These are phyloP conservation scores for Cladosporium cucumerinum DNA, from an alignment of 2,329 filamentous ascomycete species.

Conservation along the genomic window DNA sequence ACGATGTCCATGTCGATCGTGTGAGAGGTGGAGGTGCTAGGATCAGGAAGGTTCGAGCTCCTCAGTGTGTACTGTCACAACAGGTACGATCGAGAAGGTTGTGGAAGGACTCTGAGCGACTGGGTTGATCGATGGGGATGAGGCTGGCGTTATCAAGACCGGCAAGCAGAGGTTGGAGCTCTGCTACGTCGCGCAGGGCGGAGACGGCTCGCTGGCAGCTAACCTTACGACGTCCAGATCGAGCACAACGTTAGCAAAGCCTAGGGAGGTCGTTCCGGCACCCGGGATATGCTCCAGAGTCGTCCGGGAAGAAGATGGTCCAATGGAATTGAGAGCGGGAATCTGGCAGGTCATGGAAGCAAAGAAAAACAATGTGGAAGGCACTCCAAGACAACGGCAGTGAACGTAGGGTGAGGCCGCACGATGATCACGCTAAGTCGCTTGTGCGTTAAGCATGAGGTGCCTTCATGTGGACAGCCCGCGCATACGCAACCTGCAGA, in stretches of 20 bases:
- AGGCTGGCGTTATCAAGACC: conserved; percentile 8
- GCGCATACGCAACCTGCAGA: conserved; percentile 17
- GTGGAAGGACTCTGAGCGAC: neutral
- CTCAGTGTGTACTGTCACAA: neutral
- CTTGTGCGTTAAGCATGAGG: conserved; percentile 10
- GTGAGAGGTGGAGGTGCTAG: neutral
- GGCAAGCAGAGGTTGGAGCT: conserved; percentile 3
- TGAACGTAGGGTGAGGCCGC: conserved; percentile 3
- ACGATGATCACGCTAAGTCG: conserved; percentile 2
- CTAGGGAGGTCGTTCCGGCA: conserved; percentile 4
- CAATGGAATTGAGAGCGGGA: neutral
- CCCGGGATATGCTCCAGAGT: conserved; percentile 11
- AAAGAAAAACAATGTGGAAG: conserved; percentile 11
- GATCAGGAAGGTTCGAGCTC: neutral
- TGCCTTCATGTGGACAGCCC: conserved; percentile 4
- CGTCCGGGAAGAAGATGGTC: neutral
- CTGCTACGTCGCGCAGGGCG: conserved; percentile 10
- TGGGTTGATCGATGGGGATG: conserved; percentile 1
- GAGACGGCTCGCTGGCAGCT: conserved; percentile 13
- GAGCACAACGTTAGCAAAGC: conserved; percentile 14
- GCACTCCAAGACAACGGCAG: conserved; percentile 1
- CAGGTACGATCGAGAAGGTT: neutral
- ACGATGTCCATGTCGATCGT: conserved; percentile 14
- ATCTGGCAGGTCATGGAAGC: conserved; percentile 1
- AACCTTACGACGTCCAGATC: conserved; percentile 7